Base-by-base conservation (phyloP, 2,329 filamentous ascomycete genomes). In the Verticillium zaregamsianum region DNA sequence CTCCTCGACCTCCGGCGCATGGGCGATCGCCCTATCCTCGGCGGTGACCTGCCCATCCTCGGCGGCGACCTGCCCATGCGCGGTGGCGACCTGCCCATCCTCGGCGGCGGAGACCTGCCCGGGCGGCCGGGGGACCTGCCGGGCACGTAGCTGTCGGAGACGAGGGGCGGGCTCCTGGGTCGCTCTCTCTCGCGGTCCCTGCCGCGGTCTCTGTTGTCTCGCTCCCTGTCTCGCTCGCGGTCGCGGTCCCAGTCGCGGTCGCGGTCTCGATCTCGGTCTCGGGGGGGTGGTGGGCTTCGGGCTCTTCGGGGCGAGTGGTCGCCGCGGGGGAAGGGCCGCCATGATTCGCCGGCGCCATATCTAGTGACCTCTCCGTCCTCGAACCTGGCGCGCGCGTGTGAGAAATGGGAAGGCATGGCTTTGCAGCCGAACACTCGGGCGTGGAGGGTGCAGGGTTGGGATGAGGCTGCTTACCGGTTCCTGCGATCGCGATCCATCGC, bases 291-390 rank as follows among this genome's bases (percentile, higher is more conserved):
- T 11, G 45, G 45, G 60, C 72, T 73, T 58, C 71, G 68, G 7
- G 70, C 66, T 55, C 69, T 71, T 52, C 78, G 76, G 9, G 80
- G 80, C 32, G 81, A 82, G 61, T 80, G 77, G 65, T 80, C 76
- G 45, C 45, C 45, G 60, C 80, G 73, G 58, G 84, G 85, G 62
- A 82, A 86, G 12, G 84, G 84, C 63, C 84, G 77, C 77, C 85
- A 87, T 40, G 83, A 86, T 72, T 87, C 84, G 62, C 84, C 84
- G 14, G 85, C 85, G 59, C 84, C 84, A 70, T 86, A 87, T 68
- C 84, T 79, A 65, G 85, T 82, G 60, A 87, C 85, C 73, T 87
- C 84, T 55, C 84, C 84, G 66, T 87, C 84, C 65, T 87, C 84
- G 68, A 84, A 87, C 70, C 84, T 86, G 63, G 28, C 8, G 20